Evolutionary conservation across 148 eudicot species (phyloP), one percentile per base, ranked within the genome.

Genomic region (Cornus suecica): DNA sequence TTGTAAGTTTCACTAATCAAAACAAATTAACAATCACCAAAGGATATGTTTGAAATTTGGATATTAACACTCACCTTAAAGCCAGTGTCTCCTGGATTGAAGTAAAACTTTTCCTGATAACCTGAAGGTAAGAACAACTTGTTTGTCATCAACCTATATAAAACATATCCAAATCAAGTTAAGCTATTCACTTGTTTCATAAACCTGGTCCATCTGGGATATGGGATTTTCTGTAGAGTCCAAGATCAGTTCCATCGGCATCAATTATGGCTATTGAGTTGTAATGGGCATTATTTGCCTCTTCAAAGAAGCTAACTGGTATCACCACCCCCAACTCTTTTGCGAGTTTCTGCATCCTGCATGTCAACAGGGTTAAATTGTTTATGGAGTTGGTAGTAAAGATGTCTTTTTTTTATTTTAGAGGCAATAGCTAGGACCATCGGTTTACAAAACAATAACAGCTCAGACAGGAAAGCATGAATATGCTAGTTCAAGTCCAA

Each of bases 201-300:
- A 58, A 68, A 92, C 99, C 99, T 88, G 97, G 97, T 73, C 99
- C 99, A 84, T 95, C 99, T 61, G 97, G 99, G 72, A 95, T 93
- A 77, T 93, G 97, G 71, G 99, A 91, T 80, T 95, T 95, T 32
- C 99, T 93, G 69, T 92, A 95, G 22, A 93, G 80, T 85, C 99
- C 99, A 80, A 92, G 94, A 84, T 90, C 97, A 65, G 90, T 84
- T 3, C 99, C 99, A 80, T 95, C 97, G 80, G 98, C 97, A 83
- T 95, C 99, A 81, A 95, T 86, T 76, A 95, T 82, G n/a, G 91
- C 99, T 66, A 95, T 76, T 5, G 99, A 93, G 78, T 95, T 95
- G 82, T 89, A 95, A 83, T 86, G 97, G 71, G 98, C 98, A 83
- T 93, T 96, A 80, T 96, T 96, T 81, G 98, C 99, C 83, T 90